phyloP scores from a whole-genome alignment of 371 early-diverging fungal species.

The Mortierella sp. region DNA sequence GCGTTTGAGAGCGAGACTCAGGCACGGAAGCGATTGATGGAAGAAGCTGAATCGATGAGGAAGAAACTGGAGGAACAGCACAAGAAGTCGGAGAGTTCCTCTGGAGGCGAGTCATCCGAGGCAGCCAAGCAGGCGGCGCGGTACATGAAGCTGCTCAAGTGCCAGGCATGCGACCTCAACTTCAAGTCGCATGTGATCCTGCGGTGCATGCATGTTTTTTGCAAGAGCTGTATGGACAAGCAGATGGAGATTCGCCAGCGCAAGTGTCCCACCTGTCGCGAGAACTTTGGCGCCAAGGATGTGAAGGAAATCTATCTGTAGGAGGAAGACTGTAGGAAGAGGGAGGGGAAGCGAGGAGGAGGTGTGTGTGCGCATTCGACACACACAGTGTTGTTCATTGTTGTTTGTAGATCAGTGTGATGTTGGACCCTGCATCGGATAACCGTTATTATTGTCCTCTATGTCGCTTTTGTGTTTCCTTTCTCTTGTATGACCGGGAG shows the following conservation, averaged over 20 bases:
- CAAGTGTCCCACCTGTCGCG: constrained; percentile 98
- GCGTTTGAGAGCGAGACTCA: constrained; percentile 70
- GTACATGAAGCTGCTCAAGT: constrained; percentile 80
- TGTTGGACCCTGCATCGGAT: constrained; percentile 8
- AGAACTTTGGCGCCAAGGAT: constrained; percentile 93
- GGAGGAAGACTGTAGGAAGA: constrained; percentile 56
- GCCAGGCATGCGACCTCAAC: constrained; percentile 86
- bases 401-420: neutral
- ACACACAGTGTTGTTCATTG: neutral
- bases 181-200: constrained; percentile 89
- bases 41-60: constrained; percentile 68
- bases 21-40: constrained; percentile 64
- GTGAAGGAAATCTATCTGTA: constrained; percentile 92
- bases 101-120: constrained; percentile 43
- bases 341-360: neutral
- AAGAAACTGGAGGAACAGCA: constrained; percentile 67
- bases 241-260: constrained; percentile 94
- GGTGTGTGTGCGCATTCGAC: neutral
- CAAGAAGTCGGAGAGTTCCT: constrained; percentile 30
- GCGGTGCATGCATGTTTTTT: constrained; percentile 98
- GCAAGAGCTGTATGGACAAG: constrained; percentile 94
- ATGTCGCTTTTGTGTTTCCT: too few relatives aligned
- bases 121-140: constrained; percentile 68
- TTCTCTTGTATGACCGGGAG: too few relatives aligned
- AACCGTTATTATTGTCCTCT: too few relatives aligned